These are phyloP conservation scores for Isatis lusitanica DNA, from an alignment of 441 rosid species.

Conservation along the genomic window DNA sequence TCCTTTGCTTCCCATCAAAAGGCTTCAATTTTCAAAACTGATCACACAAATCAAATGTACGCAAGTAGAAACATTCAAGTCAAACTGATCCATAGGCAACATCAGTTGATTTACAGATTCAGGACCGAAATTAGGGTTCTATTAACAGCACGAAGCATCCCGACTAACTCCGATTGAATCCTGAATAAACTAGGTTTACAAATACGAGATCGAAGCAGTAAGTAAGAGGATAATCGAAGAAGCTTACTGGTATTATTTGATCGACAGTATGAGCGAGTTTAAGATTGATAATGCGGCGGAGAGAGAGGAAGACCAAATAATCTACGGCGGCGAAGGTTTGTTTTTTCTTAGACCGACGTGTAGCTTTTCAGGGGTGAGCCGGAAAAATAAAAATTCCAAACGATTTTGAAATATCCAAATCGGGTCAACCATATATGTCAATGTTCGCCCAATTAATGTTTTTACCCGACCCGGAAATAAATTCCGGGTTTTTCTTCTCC, in stretches of 20 bases:
- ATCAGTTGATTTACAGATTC: too few species aligned
- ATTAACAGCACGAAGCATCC: neutral
- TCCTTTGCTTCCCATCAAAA: conserved; percentile 75
- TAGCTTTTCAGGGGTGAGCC: neutral
- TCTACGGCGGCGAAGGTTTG: neutral
- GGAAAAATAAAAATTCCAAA: neutral
- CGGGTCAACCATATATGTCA: neutral
- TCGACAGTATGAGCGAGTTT: neutral
- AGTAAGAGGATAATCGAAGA: neutral
- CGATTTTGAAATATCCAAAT: neutral
- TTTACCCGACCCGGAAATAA: conserved; percentile 23
- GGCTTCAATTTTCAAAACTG: neutral
- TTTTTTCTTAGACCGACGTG: neutral
- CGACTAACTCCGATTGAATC: neutral
- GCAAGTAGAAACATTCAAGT: too few species aligned
- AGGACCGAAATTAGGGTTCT: conserved; percentile 18
- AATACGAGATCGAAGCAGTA: neutral
- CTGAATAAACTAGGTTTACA: neutral
- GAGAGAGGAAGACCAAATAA: neutral
- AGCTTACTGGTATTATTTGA: neutral
- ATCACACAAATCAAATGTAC: too few species aligned
- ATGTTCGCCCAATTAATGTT: neutral
- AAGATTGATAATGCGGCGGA: neutral
- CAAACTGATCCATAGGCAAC: too few species aligned
- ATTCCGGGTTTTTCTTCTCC: conserved; percentile 7